Base-by-base conservation (phyloP, 192 early-diverging fungal species). In the Haplosporangium gracile region DNA sequence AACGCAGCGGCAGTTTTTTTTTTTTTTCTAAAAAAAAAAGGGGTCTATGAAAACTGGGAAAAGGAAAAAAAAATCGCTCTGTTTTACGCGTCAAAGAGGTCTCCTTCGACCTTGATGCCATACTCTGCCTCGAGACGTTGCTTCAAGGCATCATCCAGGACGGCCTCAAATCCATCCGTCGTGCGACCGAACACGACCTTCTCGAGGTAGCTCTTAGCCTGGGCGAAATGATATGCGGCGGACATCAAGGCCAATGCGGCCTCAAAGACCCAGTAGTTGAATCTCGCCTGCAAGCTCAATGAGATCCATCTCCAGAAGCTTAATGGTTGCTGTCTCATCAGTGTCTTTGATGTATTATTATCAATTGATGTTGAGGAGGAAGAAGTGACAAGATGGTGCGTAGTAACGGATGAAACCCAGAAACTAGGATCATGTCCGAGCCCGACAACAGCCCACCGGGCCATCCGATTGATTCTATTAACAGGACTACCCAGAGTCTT, bases 391-490 rank as follows among this genome's bases (percentile, higher is more conserved):
- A 81, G 26, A 38, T 75, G 34, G 6, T 82, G 74, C 10, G 71
- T 36, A n/a, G 39, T 49, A 29, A 65, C 39, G 32, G 57, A 60
- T 20, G 75, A 42, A 4, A 22, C 40, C 92, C 90, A 91, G 39
- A 78, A 53, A 8, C 51, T 81, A 72, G 88, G 72, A 85, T 88
- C 70, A 80, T 89, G 79, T 76, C 91, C 85, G 1, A 91, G 79
- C 63, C 92, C 92, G 78, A 85, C 74, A 43, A 95, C 91, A 20
- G 97, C 97, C 88, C 93, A 96, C 49, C 93, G 88, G 5, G 95
- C 96, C 92, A 97, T 97, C 9, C 97, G 86, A 76, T 95, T 95
- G 77, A 97, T 94, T 16, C 97, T 92, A 81, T 99, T 96, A 24
- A 99, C 97, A 0, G 97, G 97, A 20, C 92, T 95, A 16, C 96